phyloP scores from a whole-genome alignment of 345 rosid species.

The Citrus reticulata region DNA sequence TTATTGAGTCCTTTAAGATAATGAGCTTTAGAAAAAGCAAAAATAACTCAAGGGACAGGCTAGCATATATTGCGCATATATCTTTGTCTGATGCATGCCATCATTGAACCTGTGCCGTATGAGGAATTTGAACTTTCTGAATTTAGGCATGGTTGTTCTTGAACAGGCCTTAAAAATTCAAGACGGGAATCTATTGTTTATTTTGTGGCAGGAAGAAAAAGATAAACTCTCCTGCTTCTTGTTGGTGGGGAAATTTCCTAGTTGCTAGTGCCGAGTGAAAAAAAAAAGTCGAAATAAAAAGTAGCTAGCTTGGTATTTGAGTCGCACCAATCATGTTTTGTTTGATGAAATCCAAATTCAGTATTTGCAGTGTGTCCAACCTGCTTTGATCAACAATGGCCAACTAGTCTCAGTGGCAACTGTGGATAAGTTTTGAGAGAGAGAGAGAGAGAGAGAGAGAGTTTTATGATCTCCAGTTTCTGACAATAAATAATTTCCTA shows the following conservation, averaged over 20 bases:
- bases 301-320: not conserved
- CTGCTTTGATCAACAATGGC: not conserved
- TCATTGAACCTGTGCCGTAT: conserved; percentile 6
- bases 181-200: conserved; percentile 20
- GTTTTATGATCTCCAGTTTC: not conserved
- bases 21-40: conserved; percentile 22
- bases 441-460: not conserved
- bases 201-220: conserved; percentile 26
- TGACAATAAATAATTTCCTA: not conserved
- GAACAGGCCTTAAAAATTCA: conserved; percentile 12
- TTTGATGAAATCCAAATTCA: not conserved
- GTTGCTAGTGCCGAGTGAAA: not conserved
- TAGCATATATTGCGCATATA: conserved; percentile 7
- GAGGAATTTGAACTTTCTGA: conserved; percentile 12
- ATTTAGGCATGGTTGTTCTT: not conserved
- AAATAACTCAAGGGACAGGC: conserved; percentile 24
- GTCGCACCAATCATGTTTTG: not conserved
- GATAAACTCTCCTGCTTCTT: not conserved
- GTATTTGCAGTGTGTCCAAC: not conserved
- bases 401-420: not conserved
- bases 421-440: not conserved
- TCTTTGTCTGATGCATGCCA: conserved; percentile 21
- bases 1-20: conserved; percentile 28
- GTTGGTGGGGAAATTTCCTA: not conserved
- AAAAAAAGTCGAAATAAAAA: not conserved